Evolutionary conservation across 768 basidiomycete genomes (phyloP).

Genomic region (Sporobolomyces roseus): DNA sequence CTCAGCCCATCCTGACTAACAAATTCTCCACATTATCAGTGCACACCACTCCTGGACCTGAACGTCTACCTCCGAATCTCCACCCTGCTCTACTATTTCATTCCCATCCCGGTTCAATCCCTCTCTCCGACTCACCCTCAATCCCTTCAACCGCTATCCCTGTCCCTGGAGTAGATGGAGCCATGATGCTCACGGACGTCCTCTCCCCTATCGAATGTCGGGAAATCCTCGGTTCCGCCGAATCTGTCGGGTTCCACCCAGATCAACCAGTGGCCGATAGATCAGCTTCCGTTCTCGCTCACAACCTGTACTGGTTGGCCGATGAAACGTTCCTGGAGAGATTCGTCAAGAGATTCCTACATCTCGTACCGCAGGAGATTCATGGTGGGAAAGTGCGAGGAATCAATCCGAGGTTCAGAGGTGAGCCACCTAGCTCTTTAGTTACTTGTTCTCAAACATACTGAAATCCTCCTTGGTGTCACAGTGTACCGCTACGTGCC

Average conservation of each 20-base stretch:
- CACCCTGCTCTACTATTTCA: slow-evolving; percentile 57
- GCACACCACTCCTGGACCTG: slow-evolving; percentile 53
- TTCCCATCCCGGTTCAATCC: slow-evolving; percentile 44
- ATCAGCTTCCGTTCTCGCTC: slow-evolving; percentile 49
- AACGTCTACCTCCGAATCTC: slow-evolving; percentile 58
- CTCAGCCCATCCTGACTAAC: too few relatives aligned
- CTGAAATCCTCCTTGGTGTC: neutral
- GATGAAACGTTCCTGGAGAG: slow-evolving; percentile 52
- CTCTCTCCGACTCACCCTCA: slow-evolving; percentile 36
- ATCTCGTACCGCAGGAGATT: slow-evolving; percentile 52
- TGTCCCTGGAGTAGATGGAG: slow-evolving; percentile 55
- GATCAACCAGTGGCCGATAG: slow-evolving; percentile 54
- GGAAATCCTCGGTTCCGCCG: slow-evolving; percentile 54
- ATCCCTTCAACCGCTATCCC: slow-evolving; percentile 50
- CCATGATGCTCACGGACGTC: slow-evolving; percentile 56
- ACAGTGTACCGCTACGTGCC: slow-evolving; percentile 56
- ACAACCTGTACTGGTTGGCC: slow-evolving; percentile 59
- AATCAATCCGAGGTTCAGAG: slow-evolving; percentile 55
- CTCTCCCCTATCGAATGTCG: slow-evolving; percentile 54
- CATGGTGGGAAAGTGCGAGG: slow-evolving; percentile 54
- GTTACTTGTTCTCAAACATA: neutral
- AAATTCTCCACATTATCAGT: neutral
- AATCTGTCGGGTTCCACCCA: slow-evolving; percentile 55
- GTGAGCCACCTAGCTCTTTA: neutral
- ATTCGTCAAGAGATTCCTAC: slow-evolving; percentile 53